Base-by-base conservation (phyloP, 352 stramenopile genomes). In the Phytophthora agathidicida region DNA sequence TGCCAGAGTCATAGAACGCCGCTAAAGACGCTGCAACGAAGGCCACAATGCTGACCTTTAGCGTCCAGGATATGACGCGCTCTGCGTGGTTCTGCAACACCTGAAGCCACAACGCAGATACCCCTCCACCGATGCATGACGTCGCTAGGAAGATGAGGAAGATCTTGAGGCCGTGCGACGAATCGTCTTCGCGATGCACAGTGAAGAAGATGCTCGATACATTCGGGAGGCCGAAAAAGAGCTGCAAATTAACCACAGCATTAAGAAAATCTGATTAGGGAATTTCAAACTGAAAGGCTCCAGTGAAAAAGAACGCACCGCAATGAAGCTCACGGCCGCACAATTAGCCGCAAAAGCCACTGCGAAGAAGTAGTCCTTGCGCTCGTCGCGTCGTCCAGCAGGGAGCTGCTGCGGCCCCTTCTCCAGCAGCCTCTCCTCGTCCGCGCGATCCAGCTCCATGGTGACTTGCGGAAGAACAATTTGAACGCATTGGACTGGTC, bases 131-230 rank as follows among this genome's bases (percentile, higher is more conserved):
- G 32, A 94, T 73, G 57, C 70, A 79, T 7, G 79, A 86, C 28
- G 84, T 94, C 22, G 57, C 46, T 19, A 93, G 39, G 46, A 92
- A 79, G 22, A 92, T 80, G 48, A 77, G 49, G 26, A 94, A 83
- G 37, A 94, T 81, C 13, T 78, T 89, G 35, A 93, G 39, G 0
- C 85, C 85, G 46, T 94, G 86, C 16, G 86, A 95, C 19, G 76
- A 67, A 1, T 67, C 65, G 22, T 70, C 65, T 13, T 83, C 79
- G 13, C 68, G 61, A 43, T 96, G 86, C 11, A 77, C 69, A 14
- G 86, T 96, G 46, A 96, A 96, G 67, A 90, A 85, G 44, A 93
- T 77, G 31, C 76, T 83, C 6, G 76, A 88, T 2, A 81, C 65
- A 41, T 93, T 94, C 19, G 86, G 86, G 7, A 92, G 55, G 4